phyloP scores from a whole-genome alignment of 257 asterid genomes.

The Solanum chiquidenum region DNA sequence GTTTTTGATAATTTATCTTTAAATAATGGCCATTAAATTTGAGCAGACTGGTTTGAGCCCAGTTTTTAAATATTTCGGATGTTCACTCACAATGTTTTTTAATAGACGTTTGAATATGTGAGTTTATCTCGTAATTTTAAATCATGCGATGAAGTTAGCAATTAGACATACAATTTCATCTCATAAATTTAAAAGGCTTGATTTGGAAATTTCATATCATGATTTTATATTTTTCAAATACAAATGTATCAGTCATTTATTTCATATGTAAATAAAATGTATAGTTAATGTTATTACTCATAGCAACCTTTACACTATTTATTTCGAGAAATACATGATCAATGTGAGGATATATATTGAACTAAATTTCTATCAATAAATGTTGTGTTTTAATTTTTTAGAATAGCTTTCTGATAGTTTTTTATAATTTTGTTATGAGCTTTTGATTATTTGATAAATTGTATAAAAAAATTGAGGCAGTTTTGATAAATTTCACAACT shows the following conservation, averaged over 20 bases:
- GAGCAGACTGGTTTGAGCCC: neutral
- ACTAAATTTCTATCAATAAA: neutral
- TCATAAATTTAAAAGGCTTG: too few species aligned
- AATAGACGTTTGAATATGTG: neutral
- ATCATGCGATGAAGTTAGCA: neutral
- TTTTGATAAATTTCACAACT: too few species aligned
- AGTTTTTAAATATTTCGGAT: neutral
- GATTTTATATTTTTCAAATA: neutral
- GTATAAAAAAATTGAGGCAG: neutral
- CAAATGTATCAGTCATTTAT: neutral
- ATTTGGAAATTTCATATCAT: neutral
- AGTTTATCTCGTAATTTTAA: neutral
- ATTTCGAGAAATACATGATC: neutral
- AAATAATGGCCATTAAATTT: neutral
- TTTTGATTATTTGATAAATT: neutral
- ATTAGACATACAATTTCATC: neutral
- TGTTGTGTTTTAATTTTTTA: too few species aligned
- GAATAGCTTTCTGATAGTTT: too few species aligned
- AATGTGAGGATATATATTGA: neutral
- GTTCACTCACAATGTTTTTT: neutral
- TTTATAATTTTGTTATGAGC: too few species aligned
- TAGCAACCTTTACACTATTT: neutral
- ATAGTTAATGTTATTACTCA: neutral
- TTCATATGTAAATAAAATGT: neutral
- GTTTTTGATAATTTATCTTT: neutral